Base-by-base conservation (phyloP, 331 rosid genomes). In the Malus hybrid region DNA sequence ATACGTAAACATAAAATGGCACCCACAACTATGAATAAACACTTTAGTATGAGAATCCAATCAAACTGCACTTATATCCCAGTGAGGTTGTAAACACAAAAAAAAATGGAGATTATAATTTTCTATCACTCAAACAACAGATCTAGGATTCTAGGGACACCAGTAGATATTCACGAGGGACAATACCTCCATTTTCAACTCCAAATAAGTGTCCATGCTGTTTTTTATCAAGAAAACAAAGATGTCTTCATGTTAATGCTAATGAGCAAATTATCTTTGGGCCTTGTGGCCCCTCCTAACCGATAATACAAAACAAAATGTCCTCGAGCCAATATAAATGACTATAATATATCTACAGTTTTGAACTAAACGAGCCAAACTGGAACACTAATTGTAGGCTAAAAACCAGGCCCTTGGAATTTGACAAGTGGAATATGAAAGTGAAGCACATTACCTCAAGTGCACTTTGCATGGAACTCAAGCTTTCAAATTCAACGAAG, bases 401-500 rank as follows among this genome's bases (percentile, higher is more conserved):
- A 28, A 39, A 61, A 29, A 33, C 31, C 19, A 61, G 39, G 34
- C 76, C 39, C 65, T 59, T 59, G 15, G 18, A 72, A 72, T 20
- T 22, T 10, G 44, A 73, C 14, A 36, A 60, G 68, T 59, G 68
- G 18, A 42, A 61, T 18, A 31, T 15, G 32, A 70, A 63, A 32
- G 82, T 61, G 46, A 6, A 80, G 56, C 31, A 33, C 28, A 57
- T 67, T 89, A 95, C 99, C 99, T 92, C 89, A 80, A 95, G 91
- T 24, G 99, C 99, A 75, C 80, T 88, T 13, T 88, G 96, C 93
- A 92, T 80, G 73, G 98, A 90, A 78, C 79, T 84, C 79, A 74
- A 65, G 54, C 80, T 89, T 84, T 95, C 96, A 83, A 90, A 95
- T 85, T 95, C 99, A 70, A 95, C 98, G 72, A 95, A 95, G 79